phyloP scores from a whole-genome alignment of 2,329 filamentous ascomycete genomes.

The Hypoxylon rubiginosum region DNA sequence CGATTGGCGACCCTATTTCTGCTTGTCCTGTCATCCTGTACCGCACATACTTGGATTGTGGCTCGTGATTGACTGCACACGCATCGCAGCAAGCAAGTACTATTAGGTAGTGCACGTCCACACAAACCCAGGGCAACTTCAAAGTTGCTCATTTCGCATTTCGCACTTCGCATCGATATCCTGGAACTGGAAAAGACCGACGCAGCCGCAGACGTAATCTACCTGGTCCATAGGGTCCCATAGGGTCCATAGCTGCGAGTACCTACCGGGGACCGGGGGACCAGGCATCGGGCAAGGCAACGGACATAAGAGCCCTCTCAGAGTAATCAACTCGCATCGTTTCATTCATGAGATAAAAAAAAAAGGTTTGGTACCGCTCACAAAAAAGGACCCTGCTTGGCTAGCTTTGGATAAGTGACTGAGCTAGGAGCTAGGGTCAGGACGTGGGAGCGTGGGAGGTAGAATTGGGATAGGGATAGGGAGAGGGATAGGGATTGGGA shows the following conservation, averaged over 20 bases:
- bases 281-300: neutral
- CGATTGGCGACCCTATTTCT: constrained; percentile 38
- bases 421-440: constrained; percentile 29
- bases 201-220: constrained; percentile 22
- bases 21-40: constrained; percentile 36
- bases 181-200: constrained; percentile 41
- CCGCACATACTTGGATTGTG: constrained; percentile 34
- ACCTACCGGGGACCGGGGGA: constrained; percentile 1
- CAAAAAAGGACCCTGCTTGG: constrained; percentile 37
- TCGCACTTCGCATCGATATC: constrained; percentile 44
- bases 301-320: constrained; percentile 9
- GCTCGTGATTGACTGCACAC: constrained; percentile 36
- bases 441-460: constrained; percentile 39
- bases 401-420: constrained; percentile 34
- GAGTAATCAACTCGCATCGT: constrained; percentile 18
- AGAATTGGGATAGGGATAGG: no score
- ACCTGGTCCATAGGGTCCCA: constrained; percentile 7
- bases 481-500: constrained; percentile 11
- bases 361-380: constrained; percentile 30
- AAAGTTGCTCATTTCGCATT: constrained; percentile 30
- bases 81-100: constrained; percentile 16
- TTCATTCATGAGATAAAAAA: constrained; percentile 38
- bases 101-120: neutral
- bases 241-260: constrained; percentile 5
- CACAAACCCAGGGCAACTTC: neutral